Evolutionary conservation across 352 stramenopile species (phyloP).

Genomic region (Phytophthora tentaculata): DNA sequence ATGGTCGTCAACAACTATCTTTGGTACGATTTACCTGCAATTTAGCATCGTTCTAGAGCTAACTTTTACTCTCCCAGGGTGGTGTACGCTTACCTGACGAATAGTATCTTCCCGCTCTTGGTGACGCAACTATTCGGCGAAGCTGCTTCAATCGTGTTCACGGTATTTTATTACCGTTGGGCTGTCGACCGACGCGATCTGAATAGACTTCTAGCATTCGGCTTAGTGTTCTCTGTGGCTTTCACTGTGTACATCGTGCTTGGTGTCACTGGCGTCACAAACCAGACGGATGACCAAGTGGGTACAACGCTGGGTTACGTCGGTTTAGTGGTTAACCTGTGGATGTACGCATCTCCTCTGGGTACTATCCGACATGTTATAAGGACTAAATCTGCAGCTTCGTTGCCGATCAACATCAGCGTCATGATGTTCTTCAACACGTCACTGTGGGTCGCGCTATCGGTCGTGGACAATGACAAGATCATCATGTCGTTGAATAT

Average conservation of each 20-base stretch:
- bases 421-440: constrained; percentile 28
- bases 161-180: constrained; percentile 26
- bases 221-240: constrained; percentile 7
- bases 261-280: constrained; percentile 33
- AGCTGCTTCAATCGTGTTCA: constrained; percentile 23
- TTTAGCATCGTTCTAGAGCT: background rate
- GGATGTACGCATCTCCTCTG: constrained; percentile 37
- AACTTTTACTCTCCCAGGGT: constrained; percentile 28
- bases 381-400: constrained; percentile 25
- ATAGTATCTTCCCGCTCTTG: constrained; percentile 39
- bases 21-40: constrained; percentile 11
- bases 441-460: constrained; percentile 19
- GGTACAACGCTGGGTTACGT: constrained; percentile 38
- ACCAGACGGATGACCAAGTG: constrained; percentile 36
- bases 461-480: constrained; percentile 29
- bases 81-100: constrained; percentile 34
- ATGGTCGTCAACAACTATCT: constrained; percentile 38
- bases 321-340: constrained; percentile 27
- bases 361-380: constrained; percentile 30
- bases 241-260: constrained; percentile 38
- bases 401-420: constrained; percentile 32
- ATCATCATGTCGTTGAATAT: constrained; percentile 33
- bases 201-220: background rate
- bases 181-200: constrained; percentile 13
- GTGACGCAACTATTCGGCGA: constrained; percentile 28